Base-by-base conservation (phyloP, 257 asterid species). In the Craterostigma plantagineum region DNA sequence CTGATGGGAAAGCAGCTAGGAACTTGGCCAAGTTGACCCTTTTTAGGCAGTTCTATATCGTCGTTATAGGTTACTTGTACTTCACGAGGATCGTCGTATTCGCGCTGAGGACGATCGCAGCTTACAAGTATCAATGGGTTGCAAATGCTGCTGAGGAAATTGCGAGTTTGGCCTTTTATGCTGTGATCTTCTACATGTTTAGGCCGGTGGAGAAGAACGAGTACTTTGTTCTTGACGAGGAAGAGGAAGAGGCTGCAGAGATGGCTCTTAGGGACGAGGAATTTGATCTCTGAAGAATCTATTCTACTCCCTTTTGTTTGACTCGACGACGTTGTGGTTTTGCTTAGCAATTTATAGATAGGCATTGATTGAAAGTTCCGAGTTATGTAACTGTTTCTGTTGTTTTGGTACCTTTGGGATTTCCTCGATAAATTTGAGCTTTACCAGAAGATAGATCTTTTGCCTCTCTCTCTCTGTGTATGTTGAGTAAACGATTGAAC, bases 1-100 rank as follows among this genome's bases (percentile, higher is more conserved):
- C 72, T 0, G 85, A 75, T n/a, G 84, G 84, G 49, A 75, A 75
- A 55, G 79, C 79, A 3, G 79, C 84, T 0, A 76, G 70, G 63
- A 75, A 75, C 52, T 67, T 75, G 69, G 65, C 65, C 74, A 75
- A 75, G 56, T 60, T 70, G 63, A 73, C 78, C 12, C 47, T 70
- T 38, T 73, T 73, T 53, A 70, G 83, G 58, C 78, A 69, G 33
- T 73, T 66, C 47, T 73, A 69, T 33, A 54, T 73, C 35, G 79
- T 73, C 47, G 76, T 73, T 14, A 63, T 73, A 18, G 66, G 73
- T 49, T 73, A 66, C 44, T 69, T 73, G 42, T 73, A 69, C 64
- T 73, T 73, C 47, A 73, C 83, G 0, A 63, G 83, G 44, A 78
- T 73, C 16, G 76, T 70, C 49, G 83, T 73, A 10, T 75, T 67